Evolutionary conservation across 768 basidiomycete genomes (phyloP), one percentile per base, ranked within the genome.

Genomic region (Phylloporus arenicola): DNA sequence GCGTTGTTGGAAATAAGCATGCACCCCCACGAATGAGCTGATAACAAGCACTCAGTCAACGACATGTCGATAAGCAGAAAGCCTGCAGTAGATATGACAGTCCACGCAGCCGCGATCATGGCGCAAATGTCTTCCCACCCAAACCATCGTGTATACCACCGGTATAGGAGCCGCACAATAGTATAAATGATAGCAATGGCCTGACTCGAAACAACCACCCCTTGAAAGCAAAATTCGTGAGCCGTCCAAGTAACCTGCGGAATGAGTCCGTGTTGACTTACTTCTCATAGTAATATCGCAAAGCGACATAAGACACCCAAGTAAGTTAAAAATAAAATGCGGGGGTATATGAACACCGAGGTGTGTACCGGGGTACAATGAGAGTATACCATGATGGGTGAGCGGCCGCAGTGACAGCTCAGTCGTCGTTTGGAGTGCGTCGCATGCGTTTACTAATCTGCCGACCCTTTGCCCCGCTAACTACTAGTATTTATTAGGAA

Each of bases 121-220:
- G 51, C 55, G 31, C 51, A 56, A 10, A 20, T 19, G 24, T 53
- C 55, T 16, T 56, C 55, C 55, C 55, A 56, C 51, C 55, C 50
- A 25, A 53, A 47, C 9, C 48, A 43, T 10, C 29, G 35, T n/a
- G 42, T 43, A 38, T 43, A 27, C 47, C 47, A 56, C 22, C 51
- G 42, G 40, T 52, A 49, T 11, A 42, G 17, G 9, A 56, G 41
- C 24, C 55, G 39, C 10, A 35, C 16, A 19, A 44, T 7, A 16
- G 51, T 56, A 24, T 29, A 38, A 17, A 19, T 13, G 12, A 53
- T 45, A 31, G 48, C 54, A 8, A n/a, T 30, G n/a, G 17, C 42
- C 24, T 43, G 42, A n/a, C 25, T 29, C 6, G 42, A 29, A 19
- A 43, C 42, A 10, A 43, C 42, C 29, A 43, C 9, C 17, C 12